Evolutionary conservation across 2,329 filamentous ascomycete species (phyloP).

Genomic region (Pseudopithomyces maydicus): DNA sequence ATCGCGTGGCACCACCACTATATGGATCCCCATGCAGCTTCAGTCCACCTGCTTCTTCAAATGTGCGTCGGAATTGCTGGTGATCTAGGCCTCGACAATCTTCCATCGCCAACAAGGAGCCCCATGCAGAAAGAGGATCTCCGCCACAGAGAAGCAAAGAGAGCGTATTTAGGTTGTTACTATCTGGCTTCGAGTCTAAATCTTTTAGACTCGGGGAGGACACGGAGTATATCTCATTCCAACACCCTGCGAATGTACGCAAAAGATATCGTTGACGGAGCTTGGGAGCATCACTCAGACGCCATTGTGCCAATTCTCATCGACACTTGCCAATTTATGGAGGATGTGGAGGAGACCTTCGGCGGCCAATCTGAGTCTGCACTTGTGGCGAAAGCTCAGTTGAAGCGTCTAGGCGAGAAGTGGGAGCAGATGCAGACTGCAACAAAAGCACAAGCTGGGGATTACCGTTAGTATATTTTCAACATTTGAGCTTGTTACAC

Average conservation of each 20-base stretch:
- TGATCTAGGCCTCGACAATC: constrained; percentile 36
- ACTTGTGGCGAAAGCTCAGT: constrained; percentile 36
- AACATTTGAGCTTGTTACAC: neutral
- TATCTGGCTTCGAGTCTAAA: constrained; percentile 37
- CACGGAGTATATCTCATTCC: constrained; percentile 32
- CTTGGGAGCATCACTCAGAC: constrained; percentile 38
- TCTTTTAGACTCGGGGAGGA: constrained; percentile 29
- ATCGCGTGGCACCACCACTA: constrained; percentile 46
- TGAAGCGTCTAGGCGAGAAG: constrained; percentile 39
- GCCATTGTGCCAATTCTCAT: constrained; percentile 35
- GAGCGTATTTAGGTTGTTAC: constrained; percentile 43
- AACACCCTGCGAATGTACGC: constrained; percentile 36
- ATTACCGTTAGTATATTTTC: constrained; percentile 33
- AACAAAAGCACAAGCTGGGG: constrained; percentile 34
- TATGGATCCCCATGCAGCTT: constrained; percentile 41
- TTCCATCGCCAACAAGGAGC: constrained; percentile 23
- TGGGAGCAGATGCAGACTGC: constrained; percentile 38
- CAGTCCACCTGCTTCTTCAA: constrained; percentile 40
- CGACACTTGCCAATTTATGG: constrained; percentile 41
- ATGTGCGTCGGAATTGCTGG: constrained; percentile 39
- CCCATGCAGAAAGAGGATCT: constrained; percentile 26
- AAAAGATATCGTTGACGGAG: constrained; percentile 31
- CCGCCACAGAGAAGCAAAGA: constrained; percentile 36
- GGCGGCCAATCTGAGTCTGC: constrained; percentile 31
- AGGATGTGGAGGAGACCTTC: constrained; percentile 43